A percentile compares a stretch with the other conserved stretches of the same genome.
Evolutionary conservation across 2,329 filamentous ascomycete genomes (phyloP).

Genomic region (Setomelanomma holmii): DNA sequence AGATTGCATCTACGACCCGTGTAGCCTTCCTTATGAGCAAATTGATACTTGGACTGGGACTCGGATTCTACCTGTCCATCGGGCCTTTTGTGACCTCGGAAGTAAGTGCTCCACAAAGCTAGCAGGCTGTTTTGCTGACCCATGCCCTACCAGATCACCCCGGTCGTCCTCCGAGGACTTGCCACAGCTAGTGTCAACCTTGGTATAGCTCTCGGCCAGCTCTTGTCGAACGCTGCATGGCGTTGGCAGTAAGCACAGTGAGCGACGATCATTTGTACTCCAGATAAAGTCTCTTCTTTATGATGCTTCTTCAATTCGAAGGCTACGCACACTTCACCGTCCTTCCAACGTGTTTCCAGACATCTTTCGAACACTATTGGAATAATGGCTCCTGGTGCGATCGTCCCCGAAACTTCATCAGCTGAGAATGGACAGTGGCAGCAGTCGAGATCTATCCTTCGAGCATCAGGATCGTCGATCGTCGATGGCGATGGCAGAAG

Average conservation of each 20-base stretch:
- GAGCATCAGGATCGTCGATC: conserved; percentile 10
- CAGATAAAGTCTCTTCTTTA: too few species aligned
- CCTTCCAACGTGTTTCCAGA: conserved; percentile 48
- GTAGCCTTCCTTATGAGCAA: conserved; percentile 20
- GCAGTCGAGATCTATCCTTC: not conserved
- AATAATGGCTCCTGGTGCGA: not conserved
- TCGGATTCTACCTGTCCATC: conserved; percentile 26
- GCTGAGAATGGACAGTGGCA: not conserved
- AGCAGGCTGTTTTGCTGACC: not conserved
- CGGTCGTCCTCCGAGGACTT: conserved; percentile 65
- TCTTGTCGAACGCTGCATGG: conserved; percentile 58
- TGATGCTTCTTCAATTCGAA: too few species aligned
- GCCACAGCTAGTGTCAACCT: conserved; percentile 68
- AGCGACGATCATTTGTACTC: too few species aligned
- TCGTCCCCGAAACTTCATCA: not conserved
- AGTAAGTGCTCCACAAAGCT: not conserved
- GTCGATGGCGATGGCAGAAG: conserved; percentile 13
- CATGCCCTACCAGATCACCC: conserved; percentile 48
- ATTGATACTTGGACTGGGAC: conserved; percentile 17
- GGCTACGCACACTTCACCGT: too few species aligned
- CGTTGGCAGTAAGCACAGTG: too few species aligned
- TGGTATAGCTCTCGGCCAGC: conserved; percentile 68
- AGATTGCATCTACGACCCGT: conserved; percentile 62
- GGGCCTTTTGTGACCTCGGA: conserved; percentile 19
- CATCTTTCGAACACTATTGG: not conserved